Evolutionary conservation across 371 early-diverging fungal species (phyloP).

Genomic region (Funneliformis caledonium): DNA sequence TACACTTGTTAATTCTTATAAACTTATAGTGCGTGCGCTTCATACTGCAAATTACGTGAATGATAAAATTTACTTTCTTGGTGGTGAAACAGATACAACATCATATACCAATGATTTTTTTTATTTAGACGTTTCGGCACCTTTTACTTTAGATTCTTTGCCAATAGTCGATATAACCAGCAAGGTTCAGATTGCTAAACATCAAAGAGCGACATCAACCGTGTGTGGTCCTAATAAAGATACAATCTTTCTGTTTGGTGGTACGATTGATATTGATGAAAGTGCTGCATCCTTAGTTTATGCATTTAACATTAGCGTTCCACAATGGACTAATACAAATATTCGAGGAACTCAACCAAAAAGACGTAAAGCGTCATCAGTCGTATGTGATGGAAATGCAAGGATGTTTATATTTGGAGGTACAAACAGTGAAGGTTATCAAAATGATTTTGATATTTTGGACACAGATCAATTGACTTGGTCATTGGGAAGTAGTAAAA

Average conservation of each 20-base stretch:
- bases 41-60: neutral
- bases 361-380: neutral
- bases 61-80: slow-evolving; percentile 3
- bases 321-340: neutral
- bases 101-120: neutral
- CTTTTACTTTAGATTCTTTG: neutral
- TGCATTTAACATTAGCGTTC: neutral
- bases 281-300: neutral
- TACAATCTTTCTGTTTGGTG: neutral
- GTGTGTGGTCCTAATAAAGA: neutral
- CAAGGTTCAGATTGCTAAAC: neutral
- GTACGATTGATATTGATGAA: neutral
- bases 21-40: neutral
- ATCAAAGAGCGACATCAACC: neutral
- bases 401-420: neutral
- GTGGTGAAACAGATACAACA: neutral
- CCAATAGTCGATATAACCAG: neutral
- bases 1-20: neutral
- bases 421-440: neutral
- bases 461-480: neutral
- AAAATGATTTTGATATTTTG: neutral
- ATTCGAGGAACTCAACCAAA: neutral
- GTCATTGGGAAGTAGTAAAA: neutral
- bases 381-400: neutral
- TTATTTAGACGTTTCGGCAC: neutral